phyloP scores from a whole-genome alignment of 1,284 basidiomycete species.

The Anthracocystis walkeri region DNA sequence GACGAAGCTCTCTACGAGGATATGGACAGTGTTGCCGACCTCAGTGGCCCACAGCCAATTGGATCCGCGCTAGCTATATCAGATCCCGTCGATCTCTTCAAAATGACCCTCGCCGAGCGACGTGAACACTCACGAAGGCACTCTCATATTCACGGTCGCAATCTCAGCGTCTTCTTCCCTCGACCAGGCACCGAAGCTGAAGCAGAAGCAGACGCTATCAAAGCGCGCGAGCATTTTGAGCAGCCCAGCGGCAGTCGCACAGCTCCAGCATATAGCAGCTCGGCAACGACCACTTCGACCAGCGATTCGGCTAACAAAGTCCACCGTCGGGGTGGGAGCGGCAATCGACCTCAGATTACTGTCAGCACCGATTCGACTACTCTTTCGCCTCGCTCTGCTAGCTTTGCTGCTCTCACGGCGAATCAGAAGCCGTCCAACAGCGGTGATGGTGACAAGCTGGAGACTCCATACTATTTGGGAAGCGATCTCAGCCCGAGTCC shows the following conservation, averaged over 20 bases:
- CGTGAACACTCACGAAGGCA: slow-evolving; percentile 65
- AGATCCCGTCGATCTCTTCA: slow-evolving; percentile 26
- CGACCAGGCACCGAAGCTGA: slow-evolving; percentile 65
- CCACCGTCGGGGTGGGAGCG: slow-evolving; percentile 38
- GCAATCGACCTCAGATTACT: slow-evolving; percentile 52
- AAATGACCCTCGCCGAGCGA: slow-evolving; percentile 59
- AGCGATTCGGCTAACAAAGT: slow-evolving; percentile 12
- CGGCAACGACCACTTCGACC: slow-evolving; percentile 11
- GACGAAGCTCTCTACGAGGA: slow-evolving; percentile 44
- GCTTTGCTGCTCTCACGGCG: slow-evolving; percentile 35
- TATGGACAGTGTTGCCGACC: slow-evolving; percentile 44
- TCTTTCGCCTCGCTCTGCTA: slow-evolving; percentile 47
- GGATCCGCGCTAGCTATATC: not conserved
- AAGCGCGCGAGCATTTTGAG: slow-evolving; percentile 36
- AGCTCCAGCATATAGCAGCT: not conserved
- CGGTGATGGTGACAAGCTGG: slow-evolving; percentile 13
- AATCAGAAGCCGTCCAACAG: slow-evolving; percentile 8
- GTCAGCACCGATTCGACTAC: slow-evolving; percentile 46
- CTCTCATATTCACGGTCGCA: slow-evolving; percentile 62
- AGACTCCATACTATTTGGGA: slow-evolving; percentile 10
- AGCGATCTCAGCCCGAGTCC: slow-evolving; percentile 50
- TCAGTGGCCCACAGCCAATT: slow-evolving; percentile 13
- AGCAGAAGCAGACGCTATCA: slow-evolving; percentile 47
- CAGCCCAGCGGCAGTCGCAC: not conserved
- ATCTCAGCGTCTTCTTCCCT: slow-evolving; percentile 67